Conservation (phyloP, 306 rosid genomes). For the Quercus bicolor region DNA sequence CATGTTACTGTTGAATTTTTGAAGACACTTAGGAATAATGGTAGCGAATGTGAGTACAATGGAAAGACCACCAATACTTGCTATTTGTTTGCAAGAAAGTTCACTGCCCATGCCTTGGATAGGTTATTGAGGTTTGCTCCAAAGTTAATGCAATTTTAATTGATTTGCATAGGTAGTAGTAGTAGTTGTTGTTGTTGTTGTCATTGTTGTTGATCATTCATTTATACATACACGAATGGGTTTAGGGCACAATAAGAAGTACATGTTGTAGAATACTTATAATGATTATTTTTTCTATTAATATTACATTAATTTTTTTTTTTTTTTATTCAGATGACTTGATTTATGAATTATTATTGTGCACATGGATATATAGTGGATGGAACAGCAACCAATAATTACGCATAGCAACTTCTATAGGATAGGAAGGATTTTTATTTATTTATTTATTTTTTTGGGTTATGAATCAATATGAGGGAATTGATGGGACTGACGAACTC, state of each 20-base stretch:
- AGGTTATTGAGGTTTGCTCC: conserved; percentile 70
- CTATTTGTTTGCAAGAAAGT: conserved; percentile 83
- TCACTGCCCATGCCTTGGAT: conserved; percentile 55
- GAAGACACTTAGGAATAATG: conserved; percentile 46
- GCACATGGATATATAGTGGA: background rate
- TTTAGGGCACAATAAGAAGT: too few species aligned
- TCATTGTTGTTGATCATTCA: background rate
- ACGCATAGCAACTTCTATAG: too few species aligned
- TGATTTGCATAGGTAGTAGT: conserved; percentile 2
- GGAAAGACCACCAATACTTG: conserved; percentile 49
- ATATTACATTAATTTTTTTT: background rate
- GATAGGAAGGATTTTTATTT: too few species aligned
- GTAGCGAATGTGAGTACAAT: conserved; percentile 50
- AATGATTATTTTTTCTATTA: background rate
- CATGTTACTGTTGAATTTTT: conserved; percentile 47
- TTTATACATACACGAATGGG: background rate
- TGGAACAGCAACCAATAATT: background rate
- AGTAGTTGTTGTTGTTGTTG: too few species aligned
- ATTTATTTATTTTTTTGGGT: too few species aligned
- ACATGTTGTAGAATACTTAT: background rate
- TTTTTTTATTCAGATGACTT: background rate
- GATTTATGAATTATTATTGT: background rate
- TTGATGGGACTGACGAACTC: too few species aligned
- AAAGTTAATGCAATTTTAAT: conserved; percentile 66
- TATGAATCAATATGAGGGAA: too few species aligned